Conservation (phyloP, 306 rosid species). For the Lupinus albus region DNA sequence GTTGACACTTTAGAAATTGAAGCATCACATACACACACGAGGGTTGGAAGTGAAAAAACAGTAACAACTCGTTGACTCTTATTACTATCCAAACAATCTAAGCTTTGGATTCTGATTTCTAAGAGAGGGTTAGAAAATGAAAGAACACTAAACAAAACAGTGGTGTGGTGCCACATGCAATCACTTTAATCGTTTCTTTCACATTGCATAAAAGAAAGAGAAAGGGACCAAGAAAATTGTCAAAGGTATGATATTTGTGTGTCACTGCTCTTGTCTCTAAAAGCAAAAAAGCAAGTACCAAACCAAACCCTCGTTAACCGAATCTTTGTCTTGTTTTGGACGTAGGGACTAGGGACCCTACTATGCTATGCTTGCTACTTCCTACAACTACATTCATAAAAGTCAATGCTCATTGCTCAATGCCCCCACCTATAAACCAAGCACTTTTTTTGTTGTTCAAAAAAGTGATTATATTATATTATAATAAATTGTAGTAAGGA, state of each 20-base stretch:
- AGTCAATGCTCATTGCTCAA: conserved; percentile 65
- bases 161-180: conserved; percentile 28
- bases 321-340: conserved; percentile 58
- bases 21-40: conserved; percentile 27
- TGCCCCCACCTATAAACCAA: conserved; percentile 45
- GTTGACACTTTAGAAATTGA: conserved; percentile 42
- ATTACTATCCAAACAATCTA: conserved; percentile 5
- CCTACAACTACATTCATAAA: conserved; percentile 23
- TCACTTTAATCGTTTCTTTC: conserved; percentile 52
- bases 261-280: conserved; percentile 39
- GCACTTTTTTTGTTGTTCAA: neutral
- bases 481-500: neutral
- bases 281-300: conserved; percentile 31
- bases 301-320: conserved; percentile 53
- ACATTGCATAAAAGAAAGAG: conserved; percentile 60
- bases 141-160: neutral
- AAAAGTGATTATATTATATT: conserved; percentile 21
- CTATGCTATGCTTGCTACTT: neutral
- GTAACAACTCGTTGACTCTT: conserved; percentile 50
- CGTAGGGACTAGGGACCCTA: neutral
- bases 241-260: conserved; percentile 43
- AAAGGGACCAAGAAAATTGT: conserved; percentile 44
- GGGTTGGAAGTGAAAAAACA: neutral
- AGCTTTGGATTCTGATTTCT: conserved; percentile 55
- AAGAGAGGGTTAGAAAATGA: conserved; percentile 39